phyloP scores from a whole-genome alignment of 768 basidiomycete species.

The Lactarius tabidus region DNA sequence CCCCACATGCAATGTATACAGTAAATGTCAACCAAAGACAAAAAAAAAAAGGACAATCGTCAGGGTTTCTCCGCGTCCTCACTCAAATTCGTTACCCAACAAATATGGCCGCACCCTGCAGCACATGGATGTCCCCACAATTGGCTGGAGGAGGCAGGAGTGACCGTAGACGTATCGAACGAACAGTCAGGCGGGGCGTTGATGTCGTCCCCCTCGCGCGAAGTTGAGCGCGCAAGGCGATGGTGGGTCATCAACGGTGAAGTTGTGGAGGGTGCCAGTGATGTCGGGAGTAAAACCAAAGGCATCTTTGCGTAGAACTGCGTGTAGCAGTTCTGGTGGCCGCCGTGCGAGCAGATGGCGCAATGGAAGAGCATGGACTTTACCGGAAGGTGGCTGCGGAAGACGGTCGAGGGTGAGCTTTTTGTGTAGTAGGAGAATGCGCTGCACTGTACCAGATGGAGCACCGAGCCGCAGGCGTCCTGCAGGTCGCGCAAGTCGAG shows the following conservation, averaged over 20 bases:
- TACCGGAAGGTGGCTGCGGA: slow-evolving; percentile 70
- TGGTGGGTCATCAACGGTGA: slow-evolving; percentile 17
- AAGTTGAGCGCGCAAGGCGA: slow-evolving; percentile 23
- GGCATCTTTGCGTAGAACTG: slow-evolving; percentile 60
- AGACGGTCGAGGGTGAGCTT: slow-evolving; percentile 7
- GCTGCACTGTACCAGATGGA: slow-evolving; percentile 57
- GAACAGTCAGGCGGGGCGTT: slow-evolving; percentile 19
- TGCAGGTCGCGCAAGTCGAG: slow-evolving; percentile 58
- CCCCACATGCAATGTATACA: slow-evolving; percentile 5
- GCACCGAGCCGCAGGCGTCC: slow-evolving; percentile 44
- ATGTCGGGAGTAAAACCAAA: slow-evolving; percentile 43
- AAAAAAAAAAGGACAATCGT: not conserved
- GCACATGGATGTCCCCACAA: slow-evolving; percentile 64
- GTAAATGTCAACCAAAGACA: not conserved
- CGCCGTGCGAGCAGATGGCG: slow-evolving; percentile 73
- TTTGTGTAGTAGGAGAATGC: not conserved
- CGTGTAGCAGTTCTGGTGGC: slow-evolving; percentile 75
- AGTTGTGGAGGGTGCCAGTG: slow-evolving; percentile 31
- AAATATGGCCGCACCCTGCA: slow-evolving; percentile 78
- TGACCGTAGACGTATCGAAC: slow-evolving; percentile 7
- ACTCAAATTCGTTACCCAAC: slow-evolving; percentile 52
- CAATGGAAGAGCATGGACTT: slow-evolving; percentile 68
- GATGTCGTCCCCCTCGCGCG: slow-evolving; percentile 21
- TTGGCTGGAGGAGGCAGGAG: slow-evolving; percentile 9
- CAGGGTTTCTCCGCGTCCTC: slow-evolving; percentile 17